A percentile compares a stretch with the other conserved stretches of the same genome.
These are phyloP conservation scores for Escallonia rubra DNA, from an alignment of 129 eudicot genomes.

Conservation along the genomic window DNA sequence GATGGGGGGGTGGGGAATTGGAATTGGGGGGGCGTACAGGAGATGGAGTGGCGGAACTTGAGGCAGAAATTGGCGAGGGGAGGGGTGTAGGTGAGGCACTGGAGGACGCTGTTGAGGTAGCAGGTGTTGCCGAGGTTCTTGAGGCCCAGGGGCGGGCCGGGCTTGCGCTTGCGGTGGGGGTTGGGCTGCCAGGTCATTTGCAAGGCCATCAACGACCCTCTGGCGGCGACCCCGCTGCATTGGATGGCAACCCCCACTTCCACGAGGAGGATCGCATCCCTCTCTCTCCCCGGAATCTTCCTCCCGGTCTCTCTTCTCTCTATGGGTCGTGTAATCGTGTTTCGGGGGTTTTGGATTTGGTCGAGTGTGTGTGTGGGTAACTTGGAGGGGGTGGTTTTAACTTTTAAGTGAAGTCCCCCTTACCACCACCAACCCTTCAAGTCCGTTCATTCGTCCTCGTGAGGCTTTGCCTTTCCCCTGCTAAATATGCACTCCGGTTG, in stretches of 20 bases:
- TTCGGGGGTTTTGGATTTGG: too few species aligned
- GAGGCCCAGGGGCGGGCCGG: slow-evolving; percentile 81
- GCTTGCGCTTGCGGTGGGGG: slow-evolving; percentile 49
- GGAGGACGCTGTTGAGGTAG: slow-evolving; percentile 89
- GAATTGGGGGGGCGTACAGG: slow-evolving; percentile 37
- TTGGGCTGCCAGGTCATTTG: slow-evolving; percentile 87
- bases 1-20: neutral
- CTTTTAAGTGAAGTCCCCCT: slow-evolving; percentile 1
- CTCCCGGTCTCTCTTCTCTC: too few species aligned
- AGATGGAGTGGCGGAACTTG: slow-evolving; percentile 49
- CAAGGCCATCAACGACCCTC: slow-evolving; percentile 61
- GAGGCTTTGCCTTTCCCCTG: too few species aligned
- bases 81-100: slow-evolving; percentile 96
- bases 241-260: slow-evolving; percentile 44
- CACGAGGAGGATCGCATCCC: slow-evolving; percentile 58
- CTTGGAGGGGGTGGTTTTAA: too few species aligned
- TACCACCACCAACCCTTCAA: neutral
- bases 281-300: neutral
- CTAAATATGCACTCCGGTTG: too few species aligned
- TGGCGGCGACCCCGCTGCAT: slow-evolving; percentile 54
- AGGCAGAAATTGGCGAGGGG: slow-evolving; percentile 96
- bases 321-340: too few species aligned
- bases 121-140: slow-evolving; percentile 87
- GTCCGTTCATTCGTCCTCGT: too few species aligned
- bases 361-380: too few species aligned